Evolutionary conservation across 495 filamentous ascomycete species (phyloP).

Genomic region (Cudoniella acicularis): DNA sequence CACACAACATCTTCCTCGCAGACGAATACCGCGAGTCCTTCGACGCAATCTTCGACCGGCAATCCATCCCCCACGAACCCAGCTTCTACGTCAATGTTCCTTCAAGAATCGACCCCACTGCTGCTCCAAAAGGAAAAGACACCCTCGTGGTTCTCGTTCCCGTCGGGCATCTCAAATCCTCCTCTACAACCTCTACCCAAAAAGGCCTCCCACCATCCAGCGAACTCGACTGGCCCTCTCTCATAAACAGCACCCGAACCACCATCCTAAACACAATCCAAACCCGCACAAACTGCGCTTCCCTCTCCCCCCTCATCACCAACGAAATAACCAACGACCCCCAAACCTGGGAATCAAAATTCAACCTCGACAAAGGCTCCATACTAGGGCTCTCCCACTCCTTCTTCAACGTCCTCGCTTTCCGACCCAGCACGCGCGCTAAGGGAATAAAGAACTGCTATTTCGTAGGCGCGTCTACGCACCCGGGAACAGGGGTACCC

Average conservation of each 20-base stretch:
- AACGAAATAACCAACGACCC: constrained; percentile 62
- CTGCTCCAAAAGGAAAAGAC: constrained; percentile 60
- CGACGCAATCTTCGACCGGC: constrained; percentile 65
- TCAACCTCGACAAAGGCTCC: constrained; percentile 68
- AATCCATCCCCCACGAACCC: constrained; percentile 57
- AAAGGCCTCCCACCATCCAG: constrained; percentile 26
- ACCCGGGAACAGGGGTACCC: constrained; percentile 70
- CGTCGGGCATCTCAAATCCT: constrained; percentile 51
- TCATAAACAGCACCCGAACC: constrained; percentile 47
- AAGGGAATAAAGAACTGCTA: constrained; percentile 37
- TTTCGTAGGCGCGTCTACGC: constrained; percentile 68
- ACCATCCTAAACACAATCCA: constrained; percentile 53
- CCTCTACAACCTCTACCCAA: constrained; percentile 7
- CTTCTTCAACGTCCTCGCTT: constrained; percentile 68
- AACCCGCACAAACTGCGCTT: constrained; percentile 44
- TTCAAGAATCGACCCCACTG: constrained; percentile 57
- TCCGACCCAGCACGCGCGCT: constrained; percentile 51
- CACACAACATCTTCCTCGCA: constrained; percentile 73
- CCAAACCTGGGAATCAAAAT: constrained; percentile 52
- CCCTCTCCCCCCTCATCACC: constrained; percentile 43
- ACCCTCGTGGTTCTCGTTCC: constrained; percentile 63
- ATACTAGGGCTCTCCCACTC: constrained; percentile 64
- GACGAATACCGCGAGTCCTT: constrained; percentile 65
- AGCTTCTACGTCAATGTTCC: constrained; percentile 75
- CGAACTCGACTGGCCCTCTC: constrained; percentile 53